Percentiles rank a stretch among this genome's conserved stretches.
phyloP scores from a whole-genome alignment of 148 eudicot genomes.

The Camellia granthamiana region DNA sequence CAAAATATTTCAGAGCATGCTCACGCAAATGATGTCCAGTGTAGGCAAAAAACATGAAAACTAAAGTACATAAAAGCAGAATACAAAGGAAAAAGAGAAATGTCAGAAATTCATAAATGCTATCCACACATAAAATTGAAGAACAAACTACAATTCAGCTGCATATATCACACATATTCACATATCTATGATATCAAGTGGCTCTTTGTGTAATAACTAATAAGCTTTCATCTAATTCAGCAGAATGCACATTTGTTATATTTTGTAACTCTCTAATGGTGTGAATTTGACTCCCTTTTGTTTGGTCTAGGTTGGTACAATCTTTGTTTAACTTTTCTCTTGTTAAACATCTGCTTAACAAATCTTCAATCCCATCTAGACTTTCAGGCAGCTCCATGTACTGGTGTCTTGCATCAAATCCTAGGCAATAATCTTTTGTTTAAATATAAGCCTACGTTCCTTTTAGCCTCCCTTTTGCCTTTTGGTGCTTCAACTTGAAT shows the following conservation, averaged over 20 bases:
- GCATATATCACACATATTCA: neutral
- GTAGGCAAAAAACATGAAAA: neutral
- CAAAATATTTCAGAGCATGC: conserved; percentile 10
- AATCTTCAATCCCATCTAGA: neutral
- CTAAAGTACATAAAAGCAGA: neutral
- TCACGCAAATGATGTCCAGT: neutral
- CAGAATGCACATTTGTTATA: neutral
- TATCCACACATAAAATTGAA: neutral
- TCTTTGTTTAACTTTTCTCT: neutral
- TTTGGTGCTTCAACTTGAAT: neutral
- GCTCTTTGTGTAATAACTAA: neutral
- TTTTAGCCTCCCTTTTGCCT: neutral
- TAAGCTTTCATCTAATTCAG: neutral
- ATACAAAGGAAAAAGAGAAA: neutral
- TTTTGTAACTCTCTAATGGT: neutral
- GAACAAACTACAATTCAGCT: neutral
- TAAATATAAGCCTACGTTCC: neutral
- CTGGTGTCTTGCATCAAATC: neutral
- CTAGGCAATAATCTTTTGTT: neutral
- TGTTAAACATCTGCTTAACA: neutral
- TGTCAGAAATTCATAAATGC: neutral
- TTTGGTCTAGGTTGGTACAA: neutral
- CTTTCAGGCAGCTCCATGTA: neutral
- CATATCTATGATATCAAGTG: neutral
- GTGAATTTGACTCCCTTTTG: neutral